phyloP scores from a whole-genome alignment of 2,329 filamentous ascomycete species.

The Macrophomina pseudophaseolina region DNA sequence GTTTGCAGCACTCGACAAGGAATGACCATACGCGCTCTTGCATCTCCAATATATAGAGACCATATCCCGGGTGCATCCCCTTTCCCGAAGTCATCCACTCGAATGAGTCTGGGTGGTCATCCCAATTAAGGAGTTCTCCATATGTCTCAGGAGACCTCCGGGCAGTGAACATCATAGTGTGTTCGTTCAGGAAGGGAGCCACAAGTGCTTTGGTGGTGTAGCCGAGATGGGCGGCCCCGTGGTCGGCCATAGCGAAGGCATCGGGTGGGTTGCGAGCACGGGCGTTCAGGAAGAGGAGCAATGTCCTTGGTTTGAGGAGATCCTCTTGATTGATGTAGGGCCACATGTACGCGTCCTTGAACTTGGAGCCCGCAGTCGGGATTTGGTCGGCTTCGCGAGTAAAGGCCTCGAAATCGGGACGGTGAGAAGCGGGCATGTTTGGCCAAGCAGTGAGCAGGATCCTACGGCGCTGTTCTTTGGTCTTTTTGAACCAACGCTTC shows the following conservation, averaged over 20 bases:
- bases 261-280: constrained; percentile 55
- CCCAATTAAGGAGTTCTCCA: constrained; percentile 45
- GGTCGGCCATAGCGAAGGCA: constrained; percentile 56
- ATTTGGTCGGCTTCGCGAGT: constrained; percentile 30
- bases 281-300: constrained; percentile 60
- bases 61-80: constrained; percentile 53
- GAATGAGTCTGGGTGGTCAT: constrained; percentile 46
- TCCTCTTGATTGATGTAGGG: constrained; percentile 66
- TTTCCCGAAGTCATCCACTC: constrained; percentile 42
- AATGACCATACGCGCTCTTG: constrained; percentile 57
- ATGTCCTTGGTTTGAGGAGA: constrained; percentile 48
- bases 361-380: neutral
- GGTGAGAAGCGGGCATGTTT: constrained; percentile 55
- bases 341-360: constrained; percentile 51
- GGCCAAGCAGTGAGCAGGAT: constrained; percentile 58
- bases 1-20: constrained; percentile 53
- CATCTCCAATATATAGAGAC: constrained; percentile 56
- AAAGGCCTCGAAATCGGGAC: constrained; percentile 56
- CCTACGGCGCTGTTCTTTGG: constrained; percentile 50
- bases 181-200: constrained; percentile 36
- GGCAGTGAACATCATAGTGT: constrained; percentile 44
- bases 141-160: constrained; percentile 41
- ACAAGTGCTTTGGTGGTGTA: constrained; percentile 31
- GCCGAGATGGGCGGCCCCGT: constrained; percentile 41
- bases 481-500: constrained; percentile 63